Conservation (phyloP, 2,329 filamentous ascomycete genomes). For the Cercospora berteroae region DNA sequence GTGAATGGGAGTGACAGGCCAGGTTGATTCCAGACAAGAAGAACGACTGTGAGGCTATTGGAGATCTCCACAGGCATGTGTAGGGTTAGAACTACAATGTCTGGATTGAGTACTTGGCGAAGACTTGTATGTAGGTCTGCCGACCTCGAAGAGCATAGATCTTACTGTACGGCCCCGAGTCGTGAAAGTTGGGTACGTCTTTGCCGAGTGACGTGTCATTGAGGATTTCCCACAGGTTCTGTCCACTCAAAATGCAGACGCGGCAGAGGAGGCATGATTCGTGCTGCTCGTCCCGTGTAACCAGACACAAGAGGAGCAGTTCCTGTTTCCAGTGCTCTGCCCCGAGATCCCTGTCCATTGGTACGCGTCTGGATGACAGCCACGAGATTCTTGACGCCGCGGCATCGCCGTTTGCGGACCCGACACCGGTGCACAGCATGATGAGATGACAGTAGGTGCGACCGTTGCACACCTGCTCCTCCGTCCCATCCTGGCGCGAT, state of each 20-base stretch:
- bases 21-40: neutral
- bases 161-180: neutral
- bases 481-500: neutral
- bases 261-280: neutral
- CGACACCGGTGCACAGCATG: slow-evolving; percentile 5
- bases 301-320: neutral
- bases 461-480: neutral
- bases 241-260: neutral
- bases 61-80: neutral
- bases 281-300: neutral
- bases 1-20: neutral
- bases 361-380: neutral
- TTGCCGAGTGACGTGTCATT: neutral
- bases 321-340: neutral
- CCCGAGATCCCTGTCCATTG: neutral
- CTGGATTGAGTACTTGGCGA: neutral
- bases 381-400: neutral
- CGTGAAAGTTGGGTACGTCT: neutral
- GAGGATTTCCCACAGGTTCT: neutral
- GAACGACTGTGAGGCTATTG: neutral
- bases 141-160: neutral
- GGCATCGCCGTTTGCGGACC: neutral
- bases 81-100: neutral
- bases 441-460: neutral
- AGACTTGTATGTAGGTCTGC: neutral